Percentiles rank a stretch among this genome's conserved stretches.
Evolutionary conservation across 257 asterid genomes (phyloP).

Genomic region (Gentiana dahurica): DNA sequence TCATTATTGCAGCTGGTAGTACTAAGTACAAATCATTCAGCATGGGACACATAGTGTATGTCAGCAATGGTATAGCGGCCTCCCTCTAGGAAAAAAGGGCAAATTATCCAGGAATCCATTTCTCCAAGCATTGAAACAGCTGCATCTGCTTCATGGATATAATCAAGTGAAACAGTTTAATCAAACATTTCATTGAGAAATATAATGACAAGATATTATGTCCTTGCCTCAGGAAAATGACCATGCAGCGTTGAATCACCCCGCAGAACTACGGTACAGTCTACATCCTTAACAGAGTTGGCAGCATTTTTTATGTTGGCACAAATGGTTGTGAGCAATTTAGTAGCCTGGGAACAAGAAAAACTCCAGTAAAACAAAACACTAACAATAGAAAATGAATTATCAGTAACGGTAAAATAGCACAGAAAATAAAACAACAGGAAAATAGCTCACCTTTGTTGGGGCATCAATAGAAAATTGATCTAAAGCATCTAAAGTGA

Average conservation of each 20-base stretch:
- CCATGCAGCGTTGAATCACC: conserved; percentile 97
- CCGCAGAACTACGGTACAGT: conserved; percentile 84
- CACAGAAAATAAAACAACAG: neutral
- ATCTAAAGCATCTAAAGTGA: conserved; percentile 88
- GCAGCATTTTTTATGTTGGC: conserved; percentile 66
- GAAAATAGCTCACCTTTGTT: conserved; percentile 37
- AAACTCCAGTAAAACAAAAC: conserved; percentile 8
- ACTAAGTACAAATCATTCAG: neutral
- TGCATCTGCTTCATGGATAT: conserved; percentile 85
- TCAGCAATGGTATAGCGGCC: conserved; percentile 93
- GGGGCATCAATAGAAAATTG: conserved; percentile 67
- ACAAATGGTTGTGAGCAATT: conserved; percentile 70
- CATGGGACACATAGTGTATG: conserved; percentile 47
- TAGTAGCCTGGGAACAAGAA: conserved; percentile 50
- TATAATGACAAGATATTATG: neutral
- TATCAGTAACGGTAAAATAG: neutral
- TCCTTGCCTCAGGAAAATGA: conserved; percentile 94
- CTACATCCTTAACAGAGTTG: conserved; percentile 39
- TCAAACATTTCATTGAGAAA: conserved; percentile 15
- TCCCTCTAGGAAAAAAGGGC: conserved; percentile 95
- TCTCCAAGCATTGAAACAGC: conserved; percentile 79
- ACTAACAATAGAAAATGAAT: neutral
- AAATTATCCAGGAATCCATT: conserved; percentile 95
- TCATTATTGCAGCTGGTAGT: neutral
- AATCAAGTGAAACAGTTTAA: conserved; percentile 16